These are phyloP conservation scores for Globisporangium okanoganense DNA, from an alignment of 352 stramenopile species.

Conservation along the genomic window DNA sequence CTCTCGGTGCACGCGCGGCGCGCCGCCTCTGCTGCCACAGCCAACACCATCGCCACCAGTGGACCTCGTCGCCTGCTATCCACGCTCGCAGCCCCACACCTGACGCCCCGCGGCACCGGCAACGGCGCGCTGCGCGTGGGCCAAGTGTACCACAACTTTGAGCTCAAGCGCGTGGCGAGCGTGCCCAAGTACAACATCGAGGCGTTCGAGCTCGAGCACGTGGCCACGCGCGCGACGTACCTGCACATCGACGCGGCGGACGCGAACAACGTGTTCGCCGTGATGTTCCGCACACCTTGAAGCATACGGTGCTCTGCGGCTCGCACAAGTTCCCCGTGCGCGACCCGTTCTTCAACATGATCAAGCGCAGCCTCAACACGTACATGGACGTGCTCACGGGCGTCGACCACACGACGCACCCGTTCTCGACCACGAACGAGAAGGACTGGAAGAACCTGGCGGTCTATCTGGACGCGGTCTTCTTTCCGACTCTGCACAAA, in stretches of 20 bases:
- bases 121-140: slow-evolving; percentile 48
- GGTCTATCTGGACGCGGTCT: slow-evolving; percentile 97
- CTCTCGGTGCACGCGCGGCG: slow-evolving; percentile 5
- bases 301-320: slow-evolving; percentile 94
- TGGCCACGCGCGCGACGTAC: slow-evolving; percentile 67
- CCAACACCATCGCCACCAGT: too few species aligned
- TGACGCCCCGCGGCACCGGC: slow-evolving; percentile 34
- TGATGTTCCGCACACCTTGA: slow-evolving; percentile 98
- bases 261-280: slow-evolving; percentile 88
- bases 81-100: not conserved
- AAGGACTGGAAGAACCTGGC: slow-evolving; percentile 98
- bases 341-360: slow-evolving; percentile 99
- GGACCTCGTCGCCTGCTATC: slow-evolving; percentile 5
- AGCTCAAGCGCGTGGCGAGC: slow-evolving; percentile 42
- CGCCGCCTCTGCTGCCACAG: not conserved
- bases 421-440: slow-evolving; percentile 96
- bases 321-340: slow-evolving; percentile 97
- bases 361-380: slow-evolving; percentile 97
- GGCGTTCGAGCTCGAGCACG: slow-evolving; percentile 72
- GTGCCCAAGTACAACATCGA: slow-evolving; percentile 85
- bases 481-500: slow-evolving; percentile 89
- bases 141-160: slow-evolving; percentile 79
- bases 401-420: slow-evolving; percentile 98
- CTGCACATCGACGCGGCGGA: slow-evolving; percentile 84
- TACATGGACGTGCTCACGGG: slow-evolving; percentile 99